Evolutionary conservation across 2,329 filamentous ascomycete species (phyloP).

Genomic region (Helotiales sp.): DNA sequence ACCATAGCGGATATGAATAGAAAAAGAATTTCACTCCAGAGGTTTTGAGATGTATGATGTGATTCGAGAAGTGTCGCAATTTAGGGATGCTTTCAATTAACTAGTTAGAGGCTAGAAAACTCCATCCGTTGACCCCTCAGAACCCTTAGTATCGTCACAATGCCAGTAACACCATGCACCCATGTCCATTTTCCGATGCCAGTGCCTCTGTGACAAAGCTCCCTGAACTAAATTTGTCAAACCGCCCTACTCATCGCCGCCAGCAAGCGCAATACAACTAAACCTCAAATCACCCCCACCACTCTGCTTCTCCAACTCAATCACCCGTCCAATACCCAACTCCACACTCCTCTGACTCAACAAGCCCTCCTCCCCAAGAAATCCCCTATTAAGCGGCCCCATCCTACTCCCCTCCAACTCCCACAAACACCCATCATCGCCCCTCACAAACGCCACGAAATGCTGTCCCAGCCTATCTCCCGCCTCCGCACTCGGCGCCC

Average conservation of each 20-base stretch:
- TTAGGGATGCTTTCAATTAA: no score
- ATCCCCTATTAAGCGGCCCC: conserved; percentile 65
- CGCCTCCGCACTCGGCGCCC: conserved; percentile 70
- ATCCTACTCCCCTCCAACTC: conserved; percentile 73
- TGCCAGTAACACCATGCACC: no score
- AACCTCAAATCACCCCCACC: conserved; percentile 40
- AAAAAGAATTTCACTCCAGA: no score
- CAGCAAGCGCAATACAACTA: conserved; percentile 39
- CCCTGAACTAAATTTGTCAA: no score
- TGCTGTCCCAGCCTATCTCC: conserved; percentile 85
- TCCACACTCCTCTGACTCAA: conserved; percentile 76
- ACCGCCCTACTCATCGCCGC: not conserved
- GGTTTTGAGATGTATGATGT: no score
- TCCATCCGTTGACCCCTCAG: no score
- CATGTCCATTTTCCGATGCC: not conserved
- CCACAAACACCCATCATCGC: conserved; percentile 66
- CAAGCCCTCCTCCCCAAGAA: conserved; percentile 66
- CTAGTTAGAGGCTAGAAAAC: no score
- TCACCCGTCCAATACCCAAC: conserved; percentile 58
- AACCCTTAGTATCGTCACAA: no score
- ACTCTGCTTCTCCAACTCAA: conserved; percentile 32
- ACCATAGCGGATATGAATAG: no score
- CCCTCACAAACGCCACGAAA: conserved; percentile 92
- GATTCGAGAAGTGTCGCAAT: no score
- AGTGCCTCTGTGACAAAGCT: no score